Percentiles rank a stretch among this genome's conserved stretches.
phyloP scores from a whole-genome alignment of 495 filamentous ascomycete species.

The Acidomyces sp. region DNA sequence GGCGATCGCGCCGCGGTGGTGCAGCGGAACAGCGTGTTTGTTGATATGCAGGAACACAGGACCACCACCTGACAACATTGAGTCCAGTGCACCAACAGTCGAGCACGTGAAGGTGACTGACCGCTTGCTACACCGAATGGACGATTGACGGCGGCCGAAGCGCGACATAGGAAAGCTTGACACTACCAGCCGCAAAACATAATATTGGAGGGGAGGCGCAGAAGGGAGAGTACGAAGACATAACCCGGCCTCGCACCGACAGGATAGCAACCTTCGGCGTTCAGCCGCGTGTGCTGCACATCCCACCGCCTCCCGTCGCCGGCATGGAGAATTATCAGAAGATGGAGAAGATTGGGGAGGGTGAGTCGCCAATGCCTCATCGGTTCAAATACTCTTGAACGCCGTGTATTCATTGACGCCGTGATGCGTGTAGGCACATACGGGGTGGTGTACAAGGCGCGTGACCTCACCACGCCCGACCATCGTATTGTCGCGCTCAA shows the following conservation, averaged over 20 bases:
- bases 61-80: too few relatives aligned
- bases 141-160: neutral
- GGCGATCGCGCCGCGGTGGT: too few relatives aligned
- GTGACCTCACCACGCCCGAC: slow-evolving; percentile 90
- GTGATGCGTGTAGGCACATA: slow-evolving; percentile 32
- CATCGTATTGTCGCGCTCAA: slow-evolving; percentile 75
- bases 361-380: slow-evolving; percentile 33
- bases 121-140: too few relatives aligned
- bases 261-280: neutral
- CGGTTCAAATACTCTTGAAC: neutral
- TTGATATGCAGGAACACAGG: slow-evolving; percentile 7
- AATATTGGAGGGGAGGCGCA: too few relatives aligned
- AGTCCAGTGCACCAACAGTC: too few relatives aligned
- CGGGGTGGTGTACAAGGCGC: slow-evolving; percentile 80
- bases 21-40: slow-evolving; percentile 6
- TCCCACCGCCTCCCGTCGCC: neutral
- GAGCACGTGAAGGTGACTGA: too few relatives aligned
- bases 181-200: too few relatives aligned
- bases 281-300: too few relatives aligned
- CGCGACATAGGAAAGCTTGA: neutral
- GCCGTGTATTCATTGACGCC: too few relatives aligned
- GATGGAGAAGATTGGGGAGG: slow-evolving; percentile 98
- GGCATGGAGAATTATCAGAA: slow-evolving; percentile 98
- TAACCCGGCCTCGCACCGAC: too few relatives aligned
- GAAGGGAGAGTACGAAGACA: too few relatives aligned